These are phyloP conservation scores for Achlya hypogyna DNA, from an alignment of 352 stramenopile species.

Conservation along the genomic window DNA sequence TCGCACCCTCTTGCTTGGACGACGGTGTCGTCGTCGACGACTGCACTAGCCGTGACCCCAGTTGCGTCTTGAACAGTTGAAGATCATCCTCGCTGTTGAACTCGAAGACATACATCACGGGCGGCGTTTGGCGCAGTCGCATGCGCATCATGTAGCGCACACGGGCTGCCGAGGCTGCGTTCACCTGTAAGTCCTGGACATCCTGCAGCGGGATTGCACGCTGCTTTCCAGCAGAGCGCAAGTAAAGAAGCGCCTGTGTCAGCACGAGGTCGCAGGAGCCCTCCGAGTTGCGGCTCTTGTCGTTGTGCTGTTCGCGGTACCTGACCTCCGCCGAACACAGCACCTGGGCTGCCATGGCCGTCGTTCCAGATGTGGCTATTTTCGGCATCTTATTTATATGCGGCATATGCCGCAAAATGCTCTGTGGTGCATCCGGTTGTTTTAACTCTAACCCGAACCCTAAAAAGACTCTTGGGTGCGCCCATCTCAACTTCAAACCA, in stretches of 20 bases:
- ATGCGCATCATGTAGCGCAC: constrained; percentile 17
- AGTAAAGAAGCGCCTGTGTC: not conserved
- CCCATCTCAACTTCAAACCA: too few relatives aligned
- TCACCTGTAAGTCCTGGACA: constrained; percentile 18
- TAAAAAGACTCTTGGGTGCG: too few relatives aligned
- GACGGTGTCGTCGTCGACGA: not conserved
- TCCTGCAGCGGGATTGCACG: constrained; percentile 13
- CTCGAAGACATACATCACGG: constrained; percentile 12
- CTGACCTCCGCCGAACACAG: not conserved
- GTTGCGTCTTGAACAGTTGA: constrained; percentile 10
- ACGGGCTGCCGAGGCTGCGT: not conserved
- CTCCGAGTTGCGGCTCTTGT: not conserved
- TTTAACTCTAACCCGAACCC: too few relatives aligned
- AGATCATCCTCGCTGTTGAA: constrained; percentile 13
- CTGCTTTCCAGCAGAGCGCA: not conserved
- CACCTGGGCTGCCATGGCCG: not conserved
- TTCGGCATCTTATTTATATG: not conserved
- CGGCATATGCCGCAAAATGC: too few relatives aligned
- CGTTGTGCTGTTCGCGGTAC: not conserved
- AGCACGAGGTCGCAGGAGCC: not conserved
- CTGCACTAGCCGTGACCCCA: not conserved
- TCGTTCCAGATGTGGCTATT: not conserved
- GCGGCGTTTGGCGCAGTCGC: not conserved
- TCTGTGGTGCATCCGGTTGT: too few relatives aligned
- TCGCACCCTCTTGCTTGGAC: constrained; percentile 5